phyloP scores from a whole-genome alignment of 202 grass and related monocot genomes.

The Setaria viridis region DNA sequence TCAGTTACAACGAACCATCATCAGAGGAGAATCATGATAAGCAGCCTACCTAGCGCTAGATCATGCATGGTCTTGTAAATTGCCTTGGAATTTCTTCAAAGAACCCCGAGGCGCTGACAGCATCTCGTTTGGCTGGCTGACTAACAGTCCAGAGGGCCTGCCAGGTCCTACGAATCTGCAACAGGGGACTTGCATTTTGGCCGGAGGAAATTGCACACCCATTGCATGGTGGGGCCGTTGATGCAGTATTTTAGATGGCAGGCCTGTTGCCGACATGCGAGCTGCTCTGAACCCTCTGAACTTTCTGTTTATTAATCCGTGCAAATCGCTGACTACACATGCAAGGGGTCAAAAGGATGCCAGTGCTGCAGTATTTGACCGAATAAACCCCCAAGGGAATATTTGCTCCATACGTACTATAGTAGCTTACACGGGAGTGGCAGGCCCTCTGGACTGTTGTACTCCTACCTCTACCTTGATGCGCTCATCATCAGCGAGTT shows the following conservation, averaged over 20 bases:
- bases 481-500: neutral
- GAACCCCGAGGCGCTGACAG: slow-evolving; percentile 21
- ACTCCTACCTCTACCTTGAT: too few species aligned
- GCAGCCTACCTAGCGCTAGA: neutral
- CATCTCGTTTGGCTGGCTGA: neutral
- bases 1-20: neutral
- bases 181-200: neutral
- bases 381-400: slow-evolving; percentile 17
- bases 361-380: slow-evolving; percentile 33
- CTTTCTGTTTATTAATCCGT: neutral
- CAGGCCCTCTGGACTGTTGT: neutral
- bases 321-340: neutral
- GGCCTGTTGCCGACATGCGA: neutral
- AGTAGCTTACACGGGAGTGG: neutral
- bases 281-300: slow-evolving; percentile 20
- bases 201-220: neutral
- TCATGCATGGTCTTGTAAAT: slow-evolving; percentile 1
- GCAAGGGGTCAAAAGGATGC: slow-evolving; percentile 26
- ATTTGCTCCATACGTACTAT: slow-evolving; percentile 7
- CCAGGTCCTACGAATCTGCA: slow-evolving; percentile 12
- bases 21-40: neutral
- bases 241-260: neutral
- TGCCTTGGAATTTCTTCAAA: slow-evolving; percentile 33
- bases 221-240: neutral
- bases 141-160: neutral